A percentile compares a stretch with the other conserved stretches of the same genome.
These are phyloP conservation scores for Fraxinus ornus DNA, from an alignment of 305 asterid species.

Conservation along the genomic window DNA sequence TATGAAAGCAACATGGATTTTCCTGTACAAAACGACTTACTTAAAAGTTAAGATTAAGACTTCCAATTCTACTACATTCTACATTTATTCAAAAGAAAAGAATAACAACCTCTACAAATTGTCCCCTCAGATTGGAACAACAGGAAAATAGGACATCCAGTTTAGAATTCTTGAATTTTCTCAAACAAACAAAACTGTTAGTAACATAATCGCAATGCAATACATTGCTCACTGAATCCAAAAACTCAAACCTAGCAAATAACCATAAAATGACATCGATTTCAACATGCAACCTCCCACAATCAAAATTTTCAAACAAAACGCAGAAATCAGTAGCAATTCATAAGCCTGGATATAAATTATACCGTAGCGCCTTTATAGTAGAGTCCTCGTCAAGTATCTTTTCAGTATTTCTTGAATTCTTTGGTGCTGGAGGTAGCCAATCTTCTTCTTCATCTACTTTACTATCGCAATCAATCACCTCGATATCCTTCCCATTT, in stretches of 20 bases:
- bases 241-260: not conserved
- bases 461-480: constrained; percentile 44
- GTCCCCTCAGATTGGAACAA: not conserved
- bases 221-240: not conserved
- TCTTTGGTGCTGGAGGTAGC: constrained; percentile 76
- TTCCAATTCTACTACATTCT: not conserved
- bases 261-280: not conserved
- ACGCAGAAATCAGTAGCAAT: not conserved
- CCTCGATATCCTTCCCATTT: constrained; percentile 34
- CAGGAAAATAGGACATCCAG: not conserved
- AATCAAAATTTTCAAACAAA: not conserved
- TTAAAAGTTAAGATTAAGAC: not conserved
- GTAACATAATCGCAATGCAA: too few species aligned
- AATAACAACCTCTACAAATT: not conserved
- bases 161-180: not conserved
- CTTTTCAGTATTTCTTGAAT: constrained; percentile 22
- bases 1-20: not conserved
- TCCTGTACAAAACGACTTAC: not conserved
- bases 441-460: constrained; percentile 82
- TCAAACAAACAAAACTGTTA: too few species aligned
- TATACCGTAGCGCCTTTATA: constrained; percentile 78
- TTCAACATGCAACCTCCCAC: not conserved
- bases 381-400: constrained; percentile 54
- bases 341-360: not conserved
- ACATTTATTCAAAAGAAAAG: not conserved